phyloP scores from a whole-genome alignment of 2,329 filamentous ascomycete species.

The Colletotrichum noveboracense region DNA sequence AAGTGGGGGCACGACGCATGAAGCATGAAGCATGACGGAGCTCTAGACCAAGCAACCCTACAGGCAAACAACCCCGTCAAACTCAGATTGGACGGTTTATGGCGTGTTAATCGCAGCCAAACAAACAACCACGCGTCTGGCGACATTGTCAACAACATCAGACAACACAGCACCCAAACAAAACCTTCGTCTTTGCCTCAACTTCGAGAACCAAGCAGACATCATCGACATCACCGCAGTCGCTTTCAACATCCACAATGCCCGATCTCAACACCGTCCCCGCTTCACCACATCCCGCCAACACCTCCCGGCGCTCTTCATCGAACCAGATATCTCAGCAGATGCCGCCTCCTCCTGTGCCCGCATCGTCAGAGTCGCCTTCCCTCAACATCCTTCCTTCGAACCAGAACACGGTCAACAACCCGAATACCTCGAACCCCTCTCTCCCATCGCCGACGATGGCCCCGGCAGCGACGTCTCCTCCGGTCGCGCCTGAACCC shows the following conservation, averaged over 20 bases:
- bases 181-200: not conserved
- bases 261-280: constrained; percentile 63
- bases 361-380: constrained; percentile 28
- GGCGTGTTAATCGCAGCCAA: not conserved
- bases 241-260: constrained; percentile 37
- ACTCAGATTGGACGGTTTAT: not conserved
- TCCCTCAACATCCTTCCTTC: constrained; percentile 63
- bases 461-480: constrained; percentile 24
- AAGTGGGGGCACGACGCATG: constrained; percentile 6
- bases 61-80: not conserved
- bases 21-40: constrained; percentile 21
- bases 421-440: constrained; percentile 33
- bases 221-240: not conserved
- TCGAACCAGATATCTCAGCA: constrained; percentile 39
- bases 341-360: constrained; percentile 36
- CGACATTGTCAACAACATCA: not conserved
- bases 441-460: constrained; percentile 37
- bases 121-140: constrained; percentile 9
- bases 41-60: constrained; percentile 1
- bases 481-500: constrained; percentile 26
- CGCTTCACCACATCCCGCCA: constrained; percentile 51
- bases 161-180: not conserved
- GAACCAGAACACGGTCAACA: constrained; percentile 56
- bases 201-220: not conserved
- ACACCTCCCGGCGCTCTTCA: constrained; percentile 48